These are phyloP conservation scores for Tagetes erecta DNA, from an alignment of 129 eudicot species.

Conservation along the genomic window DNA sequence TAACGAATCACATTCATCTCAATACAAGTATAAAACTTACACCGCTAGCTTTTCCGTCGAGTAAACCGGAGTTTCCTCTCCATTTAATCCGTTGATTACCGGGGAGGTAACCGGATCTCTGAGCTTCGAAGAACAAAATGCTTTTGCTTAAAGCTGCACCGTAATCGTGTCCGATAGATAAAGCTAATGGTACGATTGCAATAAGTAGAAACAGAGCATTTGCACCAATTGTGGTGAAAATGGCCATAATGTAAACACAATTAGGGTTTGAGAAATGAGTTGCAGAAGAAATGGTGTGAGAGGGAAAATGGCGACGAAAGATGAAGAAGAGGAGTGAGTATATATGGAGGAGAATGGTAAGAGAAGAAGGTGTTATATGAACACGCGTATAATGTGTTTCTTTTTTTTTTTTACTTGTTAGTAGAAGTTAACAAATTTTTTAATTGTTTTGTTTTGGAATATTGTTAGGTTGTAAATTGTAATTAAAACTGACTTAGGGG, in stretches of 20 bases:
- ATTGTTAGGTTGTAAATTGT: not conserved
- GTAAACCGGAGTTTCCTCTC: constrained; percentile 85
- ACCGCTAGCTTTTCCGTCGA: constrained; percentile 82
- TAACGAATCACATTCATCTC: not conserved
- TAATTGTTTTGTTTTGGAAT: not conserved
- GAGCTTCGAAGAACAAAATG: constrained; percentile 93
- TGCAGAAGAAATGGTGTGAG: constrained; percentile 20
- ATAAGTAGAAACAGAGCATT: constrained; percentile 53
- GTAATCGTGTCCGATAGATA: constrained; percentile 67
- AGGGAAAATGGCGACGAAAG: constrained; percentile 44
- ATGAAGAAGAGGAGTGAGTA: constrained; percentile 41
- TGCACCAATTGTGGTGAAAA: constrained; percentile 36
- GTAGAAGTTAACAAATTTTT: not conserved
- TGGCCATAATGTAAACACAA: constrained; percentile 36
- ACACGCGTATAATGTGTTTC: constrained; percentile 16
- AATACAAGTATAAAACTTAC: constrained; percentile 32
- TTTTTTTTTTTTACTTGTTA: not conserved
- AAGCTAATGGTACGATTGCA: constrained; percentile 47
- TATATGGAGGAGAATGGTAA: constrained; percentile 56
- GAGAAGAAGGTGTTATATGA: constrained; percentile 42
- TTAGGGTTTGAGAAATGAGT: constrained; percentile 35
- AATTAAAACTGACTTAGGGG: too few species aligned
- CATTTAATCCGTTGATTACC: constrained; percentile 71
- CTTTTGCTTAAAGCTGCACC: constrained; percentile 78
- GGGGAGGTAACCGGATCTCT: constrained; percentile 93